Evolutionary conservation across 179 eudicot species (phyloP), one percentile per base, ranked within the genome.

Genomic region (Amaranthus tricolor): DNA sequence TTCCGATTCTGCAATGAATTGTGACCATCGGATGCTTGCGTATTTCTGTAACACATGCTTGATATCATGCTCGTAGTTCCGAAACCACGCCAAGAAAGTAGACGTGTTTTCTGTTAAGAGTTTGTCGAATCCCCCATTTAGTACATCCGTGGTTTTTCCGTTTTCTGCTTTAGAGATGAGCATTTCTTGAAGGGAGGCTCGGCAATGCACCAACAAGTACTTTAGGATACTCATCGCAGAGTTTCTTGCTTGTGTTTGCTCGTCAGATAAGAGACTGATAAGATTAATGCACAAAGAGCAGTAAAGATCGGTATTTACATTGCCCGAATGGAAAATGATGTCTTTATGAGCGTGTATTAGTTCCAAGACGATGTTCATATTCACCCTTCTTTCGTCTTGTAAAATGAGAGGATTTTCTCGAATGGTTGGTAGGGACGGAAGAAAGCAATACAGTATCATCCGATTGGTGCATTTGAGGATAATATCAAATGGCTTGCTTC

Each of bases 91-190:
- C 81, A 85, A 82, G 86, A 95, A 95, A 68, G 73, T 82, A 44
- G 91, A 84, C 61, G 81, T 76, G 62, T 79, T 85, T 76, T 86
- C 97, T 49, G 93, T 89, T 79, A 95, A 74, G 68, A 95, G 91
- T 84, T 78, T 85, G 82, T 91, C 97, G 58, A 95, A 88, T 51
- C 95, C 97, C 58, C 92, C 90, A 81, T 86, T 97, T 17, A 95
- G 77, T 74, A 91, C 89, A 89, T 95, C 92, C 74, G 87, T 60
- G 47, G 76, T 74, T 40, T 79, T 82, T 47, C 88, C 91, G 73
- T 84, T 90, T 74, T 82, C 93, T 66, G 89, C 83, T 77, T 91
- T 93, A 12, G 91, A 83, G 17, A 90, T 83, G 72, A 95, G 88
- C 72, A 95, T 76, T n/a, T 89, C 89, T 77, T 93, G 97, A 50